Evolutionary conservation across 2,329 filamentous ascomycete species (phyloP), one percentile per base, ranked within the genome.

Genomic region (Colletotrichum sp.): DNA sequence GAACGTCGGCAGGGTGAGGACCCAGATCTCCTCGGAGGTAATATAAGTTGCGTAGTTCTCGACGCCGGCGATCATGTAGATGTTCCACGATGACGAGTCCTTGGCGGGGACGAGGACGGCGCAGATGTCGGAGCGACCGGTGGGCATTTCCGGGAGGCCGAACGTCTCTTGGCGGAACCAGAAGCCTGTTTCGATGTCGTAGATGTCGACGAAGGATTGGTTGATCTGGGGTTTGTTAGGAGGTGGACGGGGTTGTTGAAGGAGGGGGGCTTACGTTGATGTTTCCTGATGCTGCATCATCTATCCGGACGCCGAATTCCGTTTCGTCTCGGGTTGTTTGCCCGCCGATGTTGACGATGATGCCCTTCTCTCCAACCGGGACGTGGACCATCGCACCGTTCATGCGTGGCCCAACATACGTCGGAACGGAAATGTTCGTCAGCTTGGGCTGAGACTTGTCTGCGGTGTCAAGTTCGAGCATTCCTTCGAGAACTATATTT

Each of bases 91-190:
- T 1, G 78, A 79, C 4, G 59, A 69, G 63, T 79, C 78, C 4
- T 65, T 65, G 26, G 77, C 78, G 3, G 78, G 70, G 1, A 79
- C 77, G 44, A 76, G 32, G 21, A 77, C 77, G 44, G 76, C 34
- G 55, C 77, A 79, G n/a, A 79, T 77, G 57, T 79, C 78, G 72
- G 78, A 79, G 30, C 77, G 68, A 3, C 77, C 78, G 21, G 60
- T 64, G 21, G 78, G 78, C 30, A 77, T 77, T 10, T 73, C 64
- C 10, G 75, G 63, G 10, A 77, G 55, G 24, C 76, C 77, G 57
- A 79, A 79, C 1, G 78, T 79, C 62, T 78, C 66, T 65, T 79
- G 78, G 9, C 75, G 78, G 73, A 79, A 79, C 78, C 77, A 79
- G 57, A 75, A 76, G 57, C 77, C 76, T 18, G 65, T 77, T n/a